A percentile compares a stretch with the other conserved stretches of the same genome.
phyloP scores from a whole-genome alignment of 305 asterid genomes.

The Lippia alba region DNA sequence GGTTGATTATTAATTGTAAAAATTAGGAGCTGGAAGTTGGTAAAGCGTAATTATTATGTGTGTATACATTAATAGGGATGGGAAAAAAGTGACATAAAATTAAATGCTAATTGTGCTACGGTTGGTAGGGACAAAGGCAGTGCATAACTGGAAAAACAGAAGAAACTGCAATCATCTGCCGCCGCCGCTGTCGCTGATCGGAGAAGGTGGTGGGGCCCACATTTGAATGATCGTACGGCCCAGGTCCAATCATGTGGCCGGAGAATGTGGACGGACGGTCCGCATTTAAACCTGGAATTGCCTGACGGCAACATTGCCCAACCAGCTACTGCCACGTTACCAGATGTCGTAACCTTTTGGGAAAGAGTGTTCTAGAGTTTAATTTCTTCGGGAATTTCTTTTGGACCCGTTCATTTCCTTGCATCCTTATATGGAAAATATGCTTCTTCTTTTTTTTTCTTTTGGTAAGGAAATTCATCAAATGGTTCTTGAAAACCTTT shows the following conservation, averaged over 20 bases:
- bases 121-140: constrained; percentile 36
- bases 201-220: not conserved
- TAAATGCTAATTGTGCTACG: constrained; percentile 20
- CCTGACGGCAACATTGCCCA: constrained; percentile 6
- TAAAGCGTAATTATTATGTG: not conserved
- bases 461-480: too few species aligned
- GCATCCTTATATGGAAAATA: not conserved
- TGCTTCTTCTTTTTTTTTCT: too few species aligned
- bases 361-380: not conserved
- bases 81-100: not conserved
- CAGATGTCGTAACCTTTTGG: too few species aligned
- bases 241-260: constrained; percentile 31
- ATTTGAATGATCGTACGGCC: constrained; percentile 3
- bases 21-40: constrained; percentile 17
- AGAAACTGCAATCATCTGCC: constrained; percentile 12
- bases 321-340: constrained; percentile 8
- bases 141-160: constrained; percentile 39
- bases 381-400: not conserved
- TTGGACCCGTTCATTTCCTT: not conserved
- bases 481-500: too few species aligned
- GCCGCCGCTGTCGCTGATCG: too few species aligned
- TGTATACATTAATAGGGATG: constrained; percentile 31
- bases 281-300: not conserved
- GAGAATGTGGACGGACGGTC: constrained; percentile 28
- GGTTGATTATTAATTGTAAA: not conserved